Conservation (phyloP, 768 basidiomycete species). For the Leccinum fibrillosum region DNA sequence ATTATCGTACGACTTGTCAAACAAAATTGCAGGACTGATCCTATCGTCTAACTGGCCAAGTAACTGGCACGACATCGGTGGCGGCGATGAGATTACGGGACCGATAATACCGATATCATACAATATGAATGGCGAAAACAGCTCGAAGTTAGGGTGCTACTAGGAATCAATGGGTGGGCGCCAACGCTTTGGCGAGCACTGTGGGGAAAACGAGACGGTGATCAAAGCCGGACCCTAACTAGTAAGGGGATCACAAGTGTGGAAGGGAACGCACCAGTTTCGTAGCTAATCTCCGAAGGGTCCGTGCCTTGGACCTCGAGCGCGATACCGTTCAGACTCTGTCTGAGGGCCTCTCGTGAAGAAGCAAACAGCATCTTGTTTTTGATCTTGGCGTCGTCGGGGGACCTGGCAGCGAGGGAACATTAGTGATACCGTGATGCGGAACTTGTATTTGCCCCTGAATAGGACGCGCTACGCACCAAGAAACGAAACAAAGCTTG, state of each 20-base stretch:
- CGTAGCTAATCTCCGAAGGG: constrained; percentile 63
- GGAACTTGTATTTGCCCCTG: background rate
- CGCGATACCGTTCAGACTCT: constrained; percentile 69
- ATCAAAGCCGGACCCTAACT: background rate
- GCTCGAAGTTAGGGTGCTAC: background rate
- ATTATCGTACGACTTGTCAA: background rate
- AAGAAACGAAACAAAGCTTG: constrained; percentile 81
- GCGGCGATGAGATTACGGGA: background rate
- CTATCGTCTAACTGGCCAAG: background rate
- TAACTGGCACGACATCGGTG: background rate
- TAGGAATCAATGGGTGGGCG: constrained; percentile 12
- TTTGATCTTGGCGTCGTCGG: constrained; percentile 81
- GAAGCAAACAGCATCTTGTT: constrained; percentile 93
- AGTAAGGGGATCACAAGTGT: background rate
- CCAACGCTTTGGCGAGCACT: constrained; percentile 22
- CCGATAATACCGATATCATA: background rate
- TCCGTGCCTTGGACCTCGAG: constrained; percentile 88
- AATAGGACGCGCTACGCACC: constrained; percentile 47
- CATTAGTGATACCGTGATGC: background rate
- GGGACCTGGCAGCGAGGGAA: constrained; percentile 57
- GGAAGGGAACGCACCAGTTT: constrained; percentile 52
- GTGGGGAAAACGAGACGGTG: background rate
- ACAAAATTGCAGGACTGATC: constrained; percentile 1
- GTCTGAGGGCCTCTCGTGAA: constrained; percentile 78
- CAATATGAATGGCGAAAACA: background rate